Base-by-base conservation (phyloP, 106 monocot genomes). In the Dendrobium catenatum region DNA sequence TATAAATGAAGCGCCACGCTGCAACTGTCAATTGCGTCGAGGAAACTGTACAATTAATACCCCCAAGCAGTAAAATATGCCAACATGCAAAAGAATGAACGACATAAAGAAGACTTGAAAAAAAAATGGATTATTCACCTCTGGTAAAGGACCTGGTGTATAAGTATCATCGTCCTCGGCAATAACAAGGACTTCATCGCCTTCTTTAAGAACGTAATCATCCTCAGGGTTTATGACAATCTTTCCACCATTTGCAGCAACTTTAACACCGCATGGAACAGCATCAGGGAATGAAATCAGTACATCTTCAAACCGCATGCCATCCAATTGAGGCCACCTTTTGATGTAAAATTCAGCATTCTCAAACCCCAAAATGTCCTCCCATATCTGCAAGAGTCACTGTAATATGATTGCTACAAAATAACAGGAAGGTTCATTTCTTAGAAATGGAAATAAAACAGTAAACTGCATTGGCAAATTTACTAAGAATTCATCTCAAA, bases 281-380 rank as follows among this genome's bases (percentile, higher is more conserved):
- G 96, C 96, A 78, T 96, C 93, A 83, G 91, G 86, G 82, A 96
- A 96, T 84, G 96, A 88, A 82, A 94, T 49, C 27, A 93, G 72
- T 74, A 96, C 86, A 76, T 96, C 93, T 68, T 80, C 82, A 88
- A 96, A 96, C 24, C 76, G 78, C 84, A 89, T 88, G 66, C 91
- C 93, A 86, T 92, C 88, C 80, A 96, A 82, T 55, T 96, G 80
- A 51, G 93, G 90, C 96, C 96, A 96, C 67, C 90, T 87, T 84
- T 96, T 91, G 73, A 96, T 94, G 83, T 96, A 96, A 82, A 96
- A 96, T 51, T 96, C 96, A 78, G 96, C 96, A 86, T 96, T 96
- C 75, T 96, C 96, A 87, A 96, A 96, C 68, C 96, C 96, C 75
- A 96, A 87, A 78, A 96, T 96, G 66, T 96, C 96, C 75, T 96